Percentiles rank a stretch among this genome's conserved stretches.
Evolutionary conservation across 345 rosid genomes (phyloP).

Genomic region (Murraya koenigii): DNA sequence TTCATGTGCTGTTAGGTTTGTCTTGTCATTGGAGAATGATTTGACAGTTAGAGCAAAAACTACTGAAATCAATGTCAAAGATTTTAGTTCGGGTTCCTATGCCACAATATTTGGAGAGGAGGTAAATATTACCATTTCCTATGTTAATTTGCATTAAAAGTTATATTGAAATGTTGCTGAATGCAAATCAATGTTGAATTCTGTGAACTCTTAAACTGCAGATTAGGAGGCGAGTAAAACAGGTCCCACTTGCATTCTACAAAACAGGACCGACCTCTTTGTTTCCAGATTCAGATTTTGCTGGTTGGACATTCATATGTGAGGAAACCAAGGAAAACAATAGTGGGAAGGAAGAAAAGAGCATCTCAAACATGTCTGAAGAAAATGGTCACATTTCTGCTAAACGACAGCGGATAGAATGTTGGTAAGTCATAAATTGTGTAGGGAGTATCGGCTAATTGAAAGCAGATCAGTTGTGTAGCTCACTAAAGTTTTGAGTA

Average conservation of each 20-base stretch:
- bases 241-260: constrained; percentile 85
- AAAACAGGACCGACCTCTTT: constrained; percentile 54
- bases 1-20: constrained; percentile 50
- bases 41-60: constrained; percentile 84
- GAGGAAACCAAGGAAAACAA: constrained; percentile 21
- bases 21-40: constrained; percentile 80
- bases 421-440: constrained; percentile 15
- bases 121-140: constrained; percentile 43
- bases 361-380: not conserved
- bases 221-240: constrained; percentile 82
- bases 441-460: not conserved
- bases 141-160: not conserved
- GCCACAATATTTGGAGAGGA: constrained; percentile 86
- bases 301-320: constrained; percentile 71
- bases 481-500: not conserved
- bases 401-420: constrained; percentile 42
- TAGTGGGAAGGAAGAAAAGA: not conserved
- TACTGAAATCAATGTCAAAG: constrained; percentile 60
- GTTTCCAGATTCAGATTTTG: constrained; percentile 72
- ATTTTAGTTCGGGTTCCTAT: constrained; percentile 86
- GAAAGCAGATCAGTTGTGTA: constrained; percentile 5
- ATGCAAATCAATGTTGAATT: not conserved
- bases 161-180: not conserved
- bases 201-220: constrained; percentile 19
- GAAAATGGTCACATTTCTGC: constrained; percentile 12